Conservation (phyloP, 805 yeast species). For the Wickerhamiella musiphila region DNA sequence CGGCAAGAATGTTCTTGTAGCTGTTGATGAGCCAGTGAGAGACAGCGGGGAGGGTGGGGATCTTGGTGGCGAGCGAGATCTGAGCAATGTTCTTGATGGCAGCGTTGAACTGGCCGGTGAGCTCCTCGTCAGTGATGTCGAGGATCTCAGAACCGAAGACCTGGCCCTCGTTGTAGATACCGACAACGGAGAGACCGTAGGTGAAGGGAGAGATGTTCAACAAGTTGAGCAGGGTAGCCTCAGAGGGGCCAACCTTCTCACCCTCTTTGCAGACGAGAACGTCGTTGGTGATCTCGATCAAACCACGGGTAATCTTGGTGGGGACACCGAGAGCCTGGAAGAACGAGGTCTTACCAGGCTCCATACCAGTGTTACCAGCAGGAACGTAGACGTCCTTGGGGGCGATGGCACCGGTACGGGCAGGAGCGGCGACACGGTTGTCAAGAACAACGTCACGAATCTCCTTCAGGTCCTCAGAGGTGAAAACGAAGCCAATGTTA, state of each 20-base stretch:
- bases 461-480: constrained; percentile 83
- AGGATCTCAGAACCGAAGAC: constrained; percentile 91
- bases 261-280: constrained; percentile 85
- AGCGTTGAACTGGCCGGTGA: constrained; percentile 75
- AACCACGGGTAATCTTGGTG: constrained; percentile 99
- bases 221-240: constrained; percentile 97
- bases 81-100: constrained; percentile 91
- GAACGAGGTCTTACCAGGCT: constrained; percentile 99
- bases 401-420: constrained; percentile 99
- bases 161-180: constrained; percentile 98
- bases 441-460: constrained; percentile 75
- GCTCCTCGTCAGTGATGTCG: constrained; percentile 97
- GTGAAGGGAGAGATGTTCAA: constrained; percentile 99
- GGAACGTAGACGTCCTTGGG: constrained; percentile 95
- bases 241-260: constrained; percentile 93
- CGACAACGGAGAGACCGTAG: constrained; percentile 91
- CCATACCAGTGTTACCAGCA: constrained; percentile 99
- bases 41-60: constrained; percentile 99
- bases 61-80: constrained; percentile 90
- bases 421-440: constrained; percentile 99
- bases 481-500: constrained; percentile 99
- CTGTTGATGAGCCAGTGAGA: constrained; percentile 97
- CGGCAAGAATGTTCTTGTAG: constrained; percentile 96
- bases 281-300: constrained; percentile 96
- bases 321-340: constrained; percentile 99